Evolutionary conservation across 345 rosid species (phyloP), one percentile per base, ranked within the genome.

Genomic region (Firmiana major): DNA sequence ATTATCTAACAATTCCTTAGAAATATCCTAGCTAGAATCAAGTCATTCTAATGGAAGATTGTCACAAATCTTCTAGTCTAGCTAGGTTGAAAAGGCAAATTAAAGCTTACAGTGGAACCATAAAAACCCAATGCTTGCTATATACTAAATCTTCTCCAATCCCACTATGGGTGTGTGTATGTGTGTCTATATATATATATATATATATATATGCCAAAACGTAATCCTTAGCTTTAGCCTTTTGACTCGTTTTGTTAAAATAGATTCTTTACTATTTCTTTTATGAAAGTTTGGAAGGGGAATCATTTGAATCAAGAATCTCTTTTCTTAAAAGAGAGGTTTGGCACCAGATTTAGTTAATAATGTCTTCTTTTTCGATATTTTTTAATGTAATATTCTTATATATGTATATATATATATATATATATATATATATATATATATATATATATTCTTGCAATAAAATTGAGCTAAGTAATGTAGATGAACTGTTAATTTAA

Each of bases 271-370:
- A 51, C 9, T 51, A 31, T 0, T 70, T 48, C 6, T 70, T 51
- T 53, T 34, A 53, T 51, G 42, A 71, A 51, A 71, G 62, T 53
- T 71, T 51, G 75, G 46, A 51, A 53, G 62, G 17, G 75, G 43
- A 71, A 48, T 71, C 46, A 71, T 71, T 51, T 51, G 75, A 51
- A 71, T 71, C 75, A 71, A 71, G 45, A 71, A 71, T 71, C 46
- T 34, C 26, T 51, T 71, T 71, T 71, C 60, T 71, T 71, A 51
- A 71, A 71, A 53, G 62, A 53, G 26, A 71, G 46, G 19, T 34
- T 17, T 71, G 75, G 75, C 74, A 49, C 62, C 7, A 51, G 43
- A 71, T 71, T 71, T 71, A 71, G 46, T 51, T 51, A 53, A 45
- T 68, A 4, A 46, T 45, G 72, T 13, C 38, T 45, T 45, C 36